Evolutionary conservation across 305 asterid genomes (phyloP), one percentile per base, ranked within the genome.

Genomic region (Salvia sclarea): DNA sequence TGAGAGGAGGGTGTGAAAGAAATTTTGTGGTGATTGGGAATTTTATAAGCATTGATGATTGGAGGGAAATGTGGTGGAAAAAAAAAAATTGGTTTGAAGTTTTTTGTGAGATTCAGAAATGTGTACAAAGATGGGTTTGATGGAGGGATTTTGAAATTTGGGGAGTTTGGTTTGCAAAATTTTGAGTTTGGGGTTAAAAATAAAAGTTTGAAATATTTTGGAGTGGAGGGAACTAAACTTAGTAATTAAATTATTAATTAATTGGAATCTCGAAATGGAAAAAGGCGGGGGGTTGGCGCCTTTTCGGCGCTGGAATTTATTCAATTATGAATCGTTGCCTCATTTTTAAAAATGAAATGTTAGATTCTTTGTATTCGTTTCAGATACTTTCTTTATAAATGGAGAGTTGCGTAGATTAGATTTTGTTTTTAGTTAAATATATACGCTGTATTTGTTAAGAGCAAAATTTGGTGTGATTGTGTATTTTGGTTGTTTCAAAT

Each of bases 61-160:
- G 70, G 76, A 64, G 76, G 73, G 76, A 76, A 49, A 52, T 30
- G 4, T 28, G 35, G n/a, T n/a, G n/a, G n/a, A n/a, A n/a, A n/a
- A n/a, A 58, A 58, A 65, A 5, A 35, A 45, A 35, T 7, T 9
- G 35, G 41, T 22, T 70, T 37, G 41, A 44, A 21, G 70, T 41
- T 43, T 52, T 24, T 8, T 63, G 25, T 3, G 30, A 8, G n/a
- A 8, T 24, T 24, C 2, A 13, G 18, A 22, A 1, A 3, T n/a
- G 10, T 14, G 40, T 13, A 59, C 8, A 4, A 8, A 35, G 22
- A 37, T 21, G 48, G 24, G 55, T 13, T 33, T 41, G 25, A 30
- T 55, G 66, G 66, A 63, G 76, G 70, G 66, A 54, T 67, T 28
- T 64, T 9, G 3, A 3, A 63, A 43, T 63, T 69, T 69, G 52